These are phyloP conservation scores for Penicillium turbatum DNA, from an alignment of 495 filamentous ascomycete species.

Conservation along the genomic window DNA sequence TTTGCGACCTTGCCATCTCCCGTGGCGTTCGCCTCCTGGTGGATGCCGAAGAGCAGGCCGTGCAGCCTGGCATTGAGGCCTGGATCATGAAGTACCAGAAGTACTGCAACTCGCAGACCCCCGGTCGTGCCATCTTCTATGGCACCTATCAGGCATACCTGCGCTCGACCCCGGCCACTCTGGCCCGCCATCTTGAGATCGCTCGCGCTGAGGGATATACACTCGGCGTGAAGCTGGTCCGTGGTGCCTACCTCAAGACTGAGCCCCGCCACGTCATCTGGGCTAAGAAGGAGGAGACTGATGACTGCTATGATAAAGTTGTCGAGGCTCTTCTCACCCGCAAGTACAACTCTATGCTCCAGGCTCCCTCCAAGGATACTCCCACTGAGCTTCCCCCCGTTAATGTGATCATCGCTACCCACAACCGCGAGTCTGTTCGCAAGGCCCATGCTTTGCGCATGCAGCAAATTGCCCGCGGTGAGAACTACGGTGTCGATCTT, in stretches of 20 bases:
- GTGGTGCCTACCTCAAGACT: conserved; percentile 80
- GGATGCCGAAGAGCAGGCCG: conserved; percentile 80
- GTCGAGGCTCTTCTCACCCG: conserved; percentile 55
- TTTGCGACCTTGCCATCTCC: conserved; percentile 71
- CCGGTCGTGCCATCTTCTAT: conserved; percentile 61
- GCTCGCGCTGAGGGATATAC: conserved; percentile 68
- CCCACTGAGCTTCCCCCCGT: conserved; percentile 54
- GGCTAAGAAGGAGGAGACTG: conserved; percentile 78
- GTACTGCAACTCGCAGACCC: conserved; percentile 64
- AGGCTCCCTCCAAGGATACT: conserved; percentile 31
- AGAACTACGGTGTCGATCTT: conserved; percentile 52
- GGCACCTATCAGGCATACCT: conserved; percentile 84
- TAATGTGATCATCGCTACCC: conserved; percentile 78
- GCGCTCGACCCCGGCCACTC: conserved; percentile 59
- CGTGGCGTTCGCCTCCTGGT: conserved; percentile 74
- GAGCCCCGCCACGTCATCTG: conserved; percentile 78
- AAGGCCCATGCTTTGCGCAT: conserved; percentile 61
- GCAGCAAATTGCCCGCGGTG: conserved; percentile 41
- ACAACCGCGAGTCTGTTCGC: conserved; percentile 78
- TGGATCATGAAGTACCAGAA: conserved; percentile 80
- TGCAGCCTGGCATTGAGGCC: conserved; percentile 78
- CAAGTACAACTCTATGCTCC: conserved; percentile 49
- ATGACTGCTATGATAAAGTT: conserved; percentile 59
- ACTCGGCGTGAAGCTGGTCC: conserved; percentile 85
- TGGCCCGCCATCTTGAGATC: conserved; percentile 62